Base-by-base conservation (phyloP, 345 rosid species). In the Viola odorata region DNA sequence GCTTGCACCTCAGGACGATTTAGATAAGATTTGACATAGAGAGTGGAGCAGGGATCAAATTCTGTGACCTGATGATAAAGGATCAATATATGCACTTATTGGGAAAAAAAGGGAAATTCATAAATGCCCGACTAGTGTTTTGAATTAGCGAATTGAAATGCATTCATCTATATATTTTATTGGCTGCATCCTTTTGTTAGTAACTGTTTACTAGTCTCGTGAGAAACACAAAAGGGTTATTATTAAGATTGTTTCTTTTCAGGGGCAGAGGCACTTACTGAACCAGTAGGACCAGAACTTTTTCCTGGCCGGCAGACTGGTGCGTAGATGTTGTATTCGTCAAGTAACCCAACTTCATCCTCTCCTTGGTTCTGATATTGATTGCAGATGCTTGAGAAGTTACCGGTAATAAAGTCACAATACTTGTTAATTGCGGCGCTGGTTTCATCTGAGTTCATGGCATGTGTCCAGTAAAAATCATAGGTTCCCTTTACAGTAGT, bases 381-480 rank as follows among this genome's bases (percentile, higher is more conserved):
- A 0, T 10, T 4, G 14, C 88, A 83, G 32, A 47, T 17, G 14
- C 0, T 38, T 14, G 78, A 59, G 32, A 45, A 45, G 13, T 73
- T 41, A 5, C 61, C 62, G 1, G 54, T 41, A 42, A 14, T 32
- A 57, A 69, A 75, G 57, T 72, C 59, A 62, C 89, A 84, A 40
- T 71, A 44, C 55, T 61, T 67, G 44, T 41, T 60, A 7, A 84
- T 71, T 38, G 56, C 75, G 36, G 61, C 47, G 23, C 79, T 32
- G 36, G 80, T 75, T 67, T 84, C 81, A 40, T 84, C 82, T 0
- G 82, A 77, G 54, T 63, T 81, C 45, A 84, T 61, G 37, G 84
- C 82, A 57, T 79, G 89, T 3, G 76, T 69, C 89, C 89, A 77
- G 48, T 45, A 61, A 38, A 67, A 84, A n/a, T 84, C 78, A 42